A percentile compares a stretch with the other conserved stretches of the same genome.
These are phyloP conservation scores for Penicillium malachiteum DNA, from an alignment of 495 filamentous ascomycete species.

Conservation along the genomic window DNA sequence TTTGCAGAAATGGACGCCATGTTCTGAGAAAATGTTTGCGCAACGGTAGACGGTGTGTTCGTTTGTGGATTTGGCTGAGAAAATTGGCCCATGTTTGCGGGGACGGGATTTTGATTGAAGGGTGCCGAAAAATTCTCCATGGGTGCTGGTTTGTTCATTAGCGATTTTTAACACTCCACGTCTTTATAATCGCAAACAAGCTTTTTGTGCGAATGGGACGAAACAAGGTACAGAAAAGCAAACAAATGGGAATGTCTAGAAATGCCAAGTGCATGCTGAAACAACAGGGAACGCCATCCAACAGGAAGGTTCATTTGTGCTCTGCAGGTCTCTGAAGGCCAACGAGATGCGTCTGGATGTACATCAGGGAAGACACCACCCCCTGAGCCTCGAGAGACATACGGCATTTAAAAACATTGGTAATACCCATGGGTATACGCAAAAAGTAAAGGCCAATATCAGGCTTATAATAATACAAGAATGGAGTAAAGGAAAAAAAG, in stretches of 20 bases:
- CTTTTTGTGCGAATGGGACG: background rate
- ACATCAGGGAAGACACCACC: too few relatives aligned
- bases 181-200: background rate
- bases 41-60: conserved; percentile 35
- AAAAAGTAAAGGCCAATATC: background rate
- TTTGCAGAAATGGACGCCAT: conserved; percentile 40
- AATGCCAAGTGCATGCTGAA: conserved; percentile 9
- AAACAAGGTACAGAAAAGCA: background rate
- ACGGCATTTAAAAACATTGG: background rate
- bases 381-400: too few relatives aligned
- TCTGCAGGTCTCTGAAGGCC: conserved; percentile 3
- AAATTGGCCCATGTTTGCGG: conserved; percentile 37
- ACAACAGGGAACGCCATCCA: background rate
- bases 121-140: conserved; percentile 45
- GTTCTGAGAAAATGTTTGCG: conserved; percentile 38
- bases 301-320: conserved; percentile 5
- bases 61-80: conserved; percentile 32
- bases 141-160: conserved; percentile 28
- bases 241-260: conserved; percentile 3
- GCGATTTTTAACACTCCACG: conserved; percentile 10
- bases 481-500: background rate
- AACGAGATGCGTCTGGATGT: background rate
- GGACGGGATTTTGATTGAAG: conserved; percentile 39
- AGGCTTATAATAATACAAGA: conserved; percentile 3
- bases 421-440: conserved; percentile 11